Evolutionary conservation across 1,284 basidiomycete genomes (phyloP).

Genomic region (Leccinum fallax): DNA sequence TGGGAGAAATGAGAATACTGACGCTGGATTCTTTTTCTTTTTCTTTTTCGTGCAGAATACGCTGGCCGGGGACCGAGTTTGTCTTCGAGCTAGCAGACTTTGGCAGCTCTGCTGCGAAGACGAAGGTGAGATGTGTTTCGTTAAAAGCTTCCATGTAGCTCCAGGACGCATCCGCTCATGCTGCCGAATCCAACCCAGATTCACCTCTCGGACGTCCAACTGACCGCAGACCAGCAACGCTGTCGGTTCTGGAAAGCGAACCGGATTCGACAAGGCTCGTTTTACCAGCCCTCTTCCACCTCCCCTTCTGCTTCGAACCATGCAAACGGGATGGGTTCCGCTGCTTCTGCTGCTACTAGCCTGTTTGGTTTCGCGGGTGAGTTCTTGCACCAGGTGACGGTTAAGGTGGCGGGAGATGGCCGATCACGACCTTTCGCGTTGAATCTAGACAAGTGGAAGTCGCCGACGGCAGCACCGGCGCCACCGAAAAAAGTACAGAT

Average conservation of each 20-base stretch:
- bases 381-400: not conserved
- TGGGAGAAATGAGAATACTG: not conserved
- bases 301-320: conserved; percentile 7
- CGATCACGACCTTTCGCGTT: not conserved
- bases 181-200: conserved; percentile 9
- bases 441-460: conserved; percentile 30
- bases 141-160: not conserved
- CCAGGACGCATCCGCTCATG: not conserved
- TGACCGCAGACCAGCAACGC: conserved; percentile 29
- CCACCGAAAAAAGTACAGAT: conserved; percentile 25
- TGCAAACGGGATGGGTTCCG: conserved; percentile 16
- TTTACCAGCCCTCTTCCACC: conserved; percentile 30
- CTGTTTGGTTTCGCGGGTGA: conserved; percentile 28
- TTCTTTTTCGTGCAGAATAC: conserved; percentile 21
- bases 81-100: conserved; percentile 30
- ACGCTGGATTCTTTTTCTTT: not conserved
- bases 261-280: conserved; percentile 30
- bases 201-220: conserved; percentile 29
- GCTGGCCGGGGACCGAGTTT: conserved; percentile 33
- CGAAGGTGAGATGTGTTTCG: conserved; percentile 24
- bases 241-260: conserved; percentile 34
- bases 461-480: conserved; percentile 12
- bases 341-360: not conserved
- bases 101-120: conserved; percentile 33
- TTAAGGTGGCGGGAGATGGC: not conserved